Percentiles rank a stretch among this genome's conserved stretches.
phyloP scores from a whole-genome alignment of 2,329 filamentous ascomycete species.

The Penicillium vulpinum region DNA sequence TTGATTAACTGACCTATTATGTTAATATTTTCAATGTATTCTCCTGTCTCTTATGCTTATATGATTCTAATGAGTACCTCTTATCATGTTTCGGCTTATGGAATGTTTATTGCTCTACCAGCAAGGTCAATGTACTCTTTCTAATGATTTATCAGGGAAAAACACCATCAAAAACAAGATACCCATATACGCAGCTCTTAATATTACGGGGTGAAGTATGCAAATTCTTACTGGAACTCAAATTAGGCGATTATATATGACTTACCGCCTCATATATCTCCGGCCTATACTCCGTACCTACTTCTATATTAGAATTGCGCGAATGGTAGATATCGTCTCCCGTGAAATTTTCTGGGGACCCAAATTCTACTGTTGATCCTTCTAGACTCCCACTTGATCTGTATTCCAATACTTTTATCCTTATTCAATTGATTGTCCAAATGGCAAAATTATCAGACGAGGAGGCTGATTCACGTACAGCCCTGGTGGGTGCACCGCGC shows the following conservation, averaged over 20 bases:
- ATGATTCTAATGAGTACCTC: not conserved
- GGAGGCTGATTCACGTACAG: slow-evolving; percentile 50
- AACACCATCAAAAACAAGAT: not conserved
- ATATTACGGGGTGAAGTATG: not conserved
- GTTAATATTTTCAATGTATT: not conserved
- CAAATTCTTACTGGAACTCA: not conserved
- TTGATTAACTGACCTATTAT: not conserved
- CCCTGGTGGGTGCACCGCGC: slow-evolving; percentile 45
- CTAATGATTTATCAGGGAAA: not conserved
- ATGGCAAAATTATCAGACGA: slow-evolving; percentile 26
- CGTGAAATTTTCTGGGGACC: slow-evolving; percentile 28
- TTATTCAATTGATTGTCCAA: not conserved
- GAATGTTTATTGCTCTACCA: no score
- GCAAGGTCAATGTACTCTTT: not conserved
- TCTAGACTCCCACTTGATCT: not conserved
- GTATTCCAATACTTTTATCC: not conserved
- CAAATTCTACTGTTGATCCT: slow-evolving; percentile 1
- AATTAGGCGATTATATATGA: not conserved
- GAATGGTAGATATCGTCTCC: slow-evolving; percentile 6
- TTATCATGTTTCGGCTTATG: not conserved
- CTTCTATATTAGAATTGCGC: not conserved
- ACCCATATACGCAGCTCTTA: no score
- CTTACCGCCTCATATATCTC: not conserved
- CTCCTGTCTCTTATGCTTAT: fast-evolving
- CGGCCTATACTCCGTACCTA: no score